Evolutionary conservation across 345 rosid genomes (phyloP).

Genomic region (Hibiscus trionum): DNA sequence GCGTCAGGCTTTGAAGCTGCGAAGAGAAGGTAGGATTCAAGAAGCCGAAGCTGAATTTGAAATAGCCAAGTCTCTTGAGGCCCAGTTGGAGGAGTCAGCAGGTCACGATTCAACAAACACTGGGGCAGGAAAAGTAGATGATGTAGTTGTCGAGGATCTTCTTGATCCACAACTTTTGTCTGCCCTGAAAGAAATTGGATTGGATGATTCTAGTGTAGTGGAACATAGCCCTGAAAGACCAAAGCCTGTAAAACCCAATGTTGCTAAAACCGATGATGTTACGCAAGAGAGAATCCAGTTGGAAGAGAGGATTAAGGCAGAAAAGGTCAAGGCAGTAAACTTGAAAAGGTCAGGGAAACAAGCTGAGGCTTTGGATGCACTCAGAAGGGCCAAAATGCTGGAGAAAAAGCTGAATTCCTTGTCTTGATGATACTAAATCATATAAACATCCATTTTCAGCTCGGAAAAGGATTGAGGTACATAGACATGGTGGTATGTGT

Average conservation of each 20-base stretch:
- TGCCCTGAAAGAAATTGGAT: constrained; percentile 69
- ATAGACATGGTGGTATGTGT: background rate
- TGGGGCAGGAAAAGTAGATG: constrained; percentile 27
- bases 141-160: constrained; percentile 64
- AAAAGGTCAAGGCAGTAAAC: constrained; percentile 67
- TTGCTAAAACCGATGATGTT: constrained; percentile 24
- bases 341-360: constrained; percentile 82
- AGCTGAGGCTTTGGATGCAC: constrained; percentile 82
- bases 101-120: constrained; percentile 27
- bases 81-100: constrained; percentile 59
- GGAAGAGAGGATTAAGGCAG: constrained; percentile 72
- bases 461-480: background rate
- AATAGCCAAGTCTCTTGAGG: constrained; percentile 79
- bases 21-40: constrained; percentile 64
- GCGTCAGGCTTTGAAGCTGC: constrained; percentile 75
- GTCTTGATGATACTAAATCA: constrained; percentile 22
- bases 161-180: constrained; percentile 90
- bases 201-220: constrained; percentile 30
- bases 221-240: constrained; percentile 23
- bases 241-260: constrained; percentile 22
- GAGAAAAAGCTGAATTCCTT: constrained; percentile 64
- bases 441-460: constrained; percentile 1
- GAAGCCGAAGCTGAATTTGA: constrained; percentile 95
- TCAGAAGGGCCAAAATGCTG: constrained; percentile 65
- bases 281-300: constrained; percentile 49